Base-by-base conservation (phyloP, 2,329 filamentous ascomycete species). In the Phialophora verrucosa region DNA sequence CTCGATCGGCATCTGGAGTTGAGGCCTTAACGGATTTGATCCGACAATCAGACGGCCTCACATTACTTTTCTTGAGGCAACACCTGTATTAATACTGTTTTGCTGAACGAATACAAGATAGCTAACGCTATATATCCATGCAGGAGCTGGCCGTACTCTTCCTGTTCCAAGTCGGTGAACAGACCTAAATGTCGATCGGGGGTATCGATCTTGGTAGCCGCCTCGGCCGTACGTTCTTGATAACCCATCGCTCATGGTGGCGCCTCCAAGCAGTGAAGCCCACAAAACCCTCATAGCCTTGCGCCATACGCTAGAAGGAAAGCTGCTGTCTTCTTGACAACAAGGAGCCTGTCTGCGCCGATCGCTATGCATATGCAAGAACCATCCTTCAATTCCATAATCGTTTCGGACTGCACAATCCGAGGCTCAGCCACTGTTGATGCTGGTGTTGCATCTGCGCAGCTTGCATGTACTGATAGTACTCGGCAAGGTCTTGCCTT, bases 311-410 rank as follows among this genome's bases (percentile, higher is more conserved):
- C 29, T 17, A 20, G 53, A 32, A 55, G 53, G 53, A 55, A 27
- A 29, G 38, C 38, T 44, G 14, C 7, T 25, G 29, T 58, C 27
- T 25, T 25, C 3, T 47, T 31, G 27, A 20, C 14, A 29, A 55
- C 25, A 1, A 20, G 25, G n/a, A 20, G 51, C 11, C 59, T 23
- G 25, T 23, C 51, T 12, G 50, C 57, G 17, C 63, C 57, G n/a
- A 38, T 65, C 57, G 63, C 63, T 65, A 65, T 65, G 63, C 63
- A 65, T 53, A 61, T 63, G 59, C 32, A 65, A 55, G 57, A 54
- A 44, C 35, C 11, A 25, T 8, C 35, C 20, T 23, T 17, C 31
- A n/a, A 20, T 53, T 23, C 25, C 59, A 31, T 59, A 20, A 23
- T 27, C 58, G 11, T 53, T 50, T 5, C 29, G 10, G 31, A 3